Evolutionary conservation across 78 protist genomes (phyloP).

Genomic region (Monosiga brevicollis): DNA sequence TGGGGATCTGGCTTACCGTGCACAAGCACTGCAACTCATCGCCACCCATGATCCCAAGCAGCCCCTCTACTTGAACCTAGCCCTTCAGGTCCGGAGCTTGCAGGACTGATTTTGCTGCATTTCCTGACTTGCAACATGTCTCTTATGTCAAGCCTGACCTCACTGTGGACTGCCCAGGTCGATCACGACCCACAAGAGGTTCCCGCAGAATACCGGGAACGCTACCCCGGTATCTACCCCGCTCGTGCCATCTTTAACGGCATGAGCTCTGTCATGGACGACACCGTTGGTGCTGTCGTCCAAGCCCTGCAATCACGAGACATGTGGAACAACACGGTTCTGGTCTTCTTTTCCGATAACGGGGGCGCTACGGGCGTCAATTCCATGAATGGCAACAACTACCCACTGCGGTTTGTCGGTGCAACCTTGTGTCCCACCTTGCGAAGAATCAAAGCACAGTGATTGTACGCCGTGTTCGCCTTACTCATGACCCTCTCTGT

Average conservation of each 20-base stretch:
- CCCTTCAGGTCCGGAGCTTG: too few species aligned
- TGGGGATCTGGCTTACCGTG: too few species aligned
- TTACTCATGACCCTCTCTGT: too few species aligned
- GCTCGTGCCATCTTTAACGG: background rate
- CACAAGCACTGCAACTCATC: too few species aligned
- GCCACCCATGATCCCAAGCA: too few species aligned
- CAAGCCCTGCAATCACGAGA: constrained; percentile 4
- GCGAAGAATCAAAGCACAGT: too few species aligned
- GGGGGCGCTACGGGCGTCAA: constrained; percentile 21
- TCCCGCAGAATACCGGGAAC: background rate
- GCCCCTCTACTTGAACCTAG: too few species aligned
- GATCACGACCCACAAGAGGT: background rate
- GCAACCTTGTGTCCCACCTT: too few species aligned
- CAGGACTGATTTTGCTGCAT: too few species aligned
- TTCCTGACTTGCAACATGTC: too few species aligned
- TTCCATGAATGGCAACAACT: background rate
- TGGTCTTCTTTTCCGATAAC: constrained; percentile 21
- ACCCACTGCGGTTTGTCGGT: too few species aligned
- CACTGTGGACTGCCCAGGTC: background rate
- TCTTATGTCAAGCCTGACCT: background rate
- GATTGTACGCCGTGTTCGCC: too few species aligned
- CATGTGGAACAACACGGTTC: constrained; percentile 18
- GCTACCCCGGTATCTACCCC: background rate
- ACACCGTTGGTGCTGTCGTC: constrained; percentile 16
- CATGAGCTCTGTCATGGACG: constrained; percentile 25